Percentiles rank a stretch among this genome's conserved stretches.
Conservation (phyloP, 805 yeast genomes). For the Metschnikowia gelsemii region DNA sequence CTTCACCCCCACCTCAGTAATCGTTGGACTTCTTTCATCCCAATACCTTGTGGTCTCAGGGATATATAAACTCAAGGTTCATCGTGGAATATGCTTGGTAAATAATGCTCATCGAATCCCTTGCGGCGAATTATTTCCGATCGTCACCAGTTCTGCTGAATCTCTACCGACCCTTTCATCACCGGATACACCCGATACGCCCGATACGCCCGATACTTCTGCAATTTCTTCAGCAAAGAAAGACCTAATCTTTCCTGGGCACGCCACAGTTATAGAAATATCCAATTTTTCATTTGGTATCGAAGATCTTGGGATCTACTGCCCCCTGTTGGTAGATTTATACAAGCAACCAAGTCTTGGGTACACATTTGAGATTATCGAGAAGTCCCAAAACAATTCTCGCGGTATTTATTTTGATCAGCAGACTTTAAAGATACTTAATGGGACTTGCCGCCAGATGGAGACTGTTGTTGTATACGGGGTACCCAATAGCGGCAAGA, state of each 20-base stretch:
- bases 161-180: slow-evolving; percentile 46
- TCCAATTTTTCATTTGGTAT: slow-evolving; percentile 43
- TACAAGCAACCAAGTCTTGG: slow-evolving; percentile 8
- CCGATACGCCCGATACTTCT: no score
- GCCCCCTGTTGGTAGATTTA: slow-evolving; percentile 46
- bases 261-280: slow-evolving; percentile 44
- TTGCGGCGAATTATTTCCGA: slow-evolving; percentile 25
- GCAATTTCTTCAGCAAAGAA: background rate
- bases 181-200: slow-evolving; percentile 36
- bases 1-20: slow-evolving; percentile 13
- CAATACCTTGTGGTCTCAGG: slow-evolving; percentile 50
- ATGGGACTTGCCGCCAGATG: slow-evolving; percentile 15
- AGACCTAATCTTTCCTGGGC: slow-evolving; percentile 31
- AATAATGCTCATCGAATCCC: slow-evolving; percentile 37
- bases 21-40: slow-evolving; percentile 41
- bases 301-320: slow-evolving; percentile 41
- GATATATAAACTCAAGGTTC: slow-evolving; percentile 42
- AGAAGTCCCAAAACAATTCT: background rate
- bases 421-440: slow-evolving; percentile 6
- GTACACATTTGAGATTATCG: slow-evolving; percentile 17
- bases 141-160: slow-evolving; percentile 36
- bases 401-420: slow-evolving; percentile 10
- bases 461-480: slow-evolving; percentile 50
- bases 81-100: slow-evolving; percentile 47
- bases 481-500: slow-evolving; percentile 78